Evolutionary conservation across 768 basidiomycete genomes (phyloP).

Genomic region (Crepidotus variabilis): DNA sequence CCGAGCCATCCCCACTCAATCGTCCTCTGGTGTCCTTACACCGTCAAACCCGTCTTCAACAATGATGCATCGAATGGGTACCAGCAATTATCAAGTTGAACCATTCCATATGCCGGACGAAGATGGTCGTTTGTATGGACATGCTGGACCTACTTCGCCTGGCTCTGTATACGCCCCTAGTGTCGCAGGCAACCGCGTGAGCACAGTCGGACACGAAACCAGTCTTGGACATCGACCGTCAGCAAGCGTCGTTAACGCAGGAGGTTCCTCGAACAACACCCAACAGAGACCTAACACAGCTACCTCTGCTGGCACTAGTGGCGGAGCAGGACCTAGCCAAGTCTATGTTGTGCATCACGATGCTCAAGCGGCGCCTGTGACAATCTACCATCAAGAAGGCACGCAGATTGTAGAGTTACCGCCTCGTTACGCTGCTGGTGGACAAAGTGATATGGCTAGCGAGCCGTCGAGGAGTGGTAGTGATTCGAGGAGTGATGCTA

Average conservation of each 20-base stretch:
- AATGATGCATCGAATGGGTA: constrained; percentile 10
- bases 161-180: constrained; percentile 7
- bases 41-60: constrained; percentile 15
- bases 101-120: constrained; percentile 38
- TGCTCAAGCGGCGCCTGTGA: constrained; percentile 52
- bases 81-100: constrained; percentile 36
- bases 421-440: constrained; percentile 39
- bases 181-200: constrained; percentile 5
- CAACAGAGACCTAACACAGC: neutral
- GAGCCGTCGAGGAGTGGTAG: constrained; percentile 12
- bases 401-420: constrained; percentile 59
- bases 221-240: neutral
- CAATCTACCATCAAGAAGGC: constrained; percentile 52
- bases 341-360: constrained; percentile 64
- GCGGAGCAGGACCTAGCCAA: constrained; percentile 16
- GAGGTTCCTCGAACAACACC: neutral
- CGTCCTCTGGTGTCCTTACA: constrained; percentile 12
- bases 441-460: neutral
- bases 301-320: neutral
- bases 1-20: constrained; percentile 22
- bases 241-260: neutral
- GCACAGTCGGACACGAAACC: constrained; percentile 9
- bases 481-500: constrained; percentile 15
- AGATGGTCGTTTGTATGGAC: constrained; percentile 19
- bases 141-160: constrained; percentile 7